Evolutionary conservation across 208 protist genomes (phyloP), one percentile per base, ranked within the genome.

Genomic region (Leishmania amazonensis): DNA sequence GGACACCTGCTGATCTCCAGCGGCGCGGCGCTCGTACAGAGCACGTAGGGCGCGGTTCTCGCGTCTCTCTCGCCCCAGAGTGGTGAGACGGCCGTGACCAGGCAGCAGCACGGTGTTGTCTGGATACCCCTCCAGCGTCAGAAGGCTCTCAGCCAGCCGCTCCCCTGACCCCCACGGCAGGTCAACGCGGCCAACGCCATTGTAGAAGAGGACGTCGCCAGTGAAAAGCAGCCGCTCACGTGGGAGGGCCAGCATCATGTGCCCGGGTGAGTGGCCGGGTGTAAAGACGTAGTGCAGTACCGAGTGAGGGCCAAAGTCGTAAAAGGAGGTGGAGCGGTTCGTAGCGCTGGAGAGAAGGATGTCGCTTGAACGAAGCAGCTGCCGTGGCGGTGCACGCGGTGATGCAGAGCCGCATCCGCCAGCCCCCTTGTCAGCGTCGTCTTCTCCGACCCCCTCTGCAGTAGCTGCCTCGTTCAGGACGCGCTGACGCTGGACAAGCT

Each of bases 181-280:
- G 76, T 98, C 95, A 9, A 98, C 95, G 57, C 95, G 91, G n/a
- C 93, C 93, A 5, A 98, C 82, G 49, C 87, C 75, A 83, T 96
- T 95, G 87, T 95, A 95, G 60, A 89, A 97, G n/a, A 98, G 89
- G 7, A 96, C 45, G 75, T 98, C 95, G 0, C 95, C 95, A 3
- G 88, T 94, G 83, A 98, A 98, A 79, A 98, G 91, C 8, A 98
- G 88, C 24, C 87, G 88, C 81, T 98, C 93, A 11, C 87, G 91
- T 38, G 93, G 93, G 19, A 96, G 85, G 67, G 91, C 90, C 54
- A 98, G 86, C 95, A 97, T 95, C 92, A 95, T 97, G 89, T 98
- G 95, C 28, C 95, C 95, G 0, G 91, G 93, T 7, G 93, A 96
- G 87, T 98, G 95, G 11, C 95, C 95, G 3, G 95, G 95, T 38